Conservation (phyloP, 1,139 yeast genomes). For the Scheffersomyces parashehatae region DNA sequence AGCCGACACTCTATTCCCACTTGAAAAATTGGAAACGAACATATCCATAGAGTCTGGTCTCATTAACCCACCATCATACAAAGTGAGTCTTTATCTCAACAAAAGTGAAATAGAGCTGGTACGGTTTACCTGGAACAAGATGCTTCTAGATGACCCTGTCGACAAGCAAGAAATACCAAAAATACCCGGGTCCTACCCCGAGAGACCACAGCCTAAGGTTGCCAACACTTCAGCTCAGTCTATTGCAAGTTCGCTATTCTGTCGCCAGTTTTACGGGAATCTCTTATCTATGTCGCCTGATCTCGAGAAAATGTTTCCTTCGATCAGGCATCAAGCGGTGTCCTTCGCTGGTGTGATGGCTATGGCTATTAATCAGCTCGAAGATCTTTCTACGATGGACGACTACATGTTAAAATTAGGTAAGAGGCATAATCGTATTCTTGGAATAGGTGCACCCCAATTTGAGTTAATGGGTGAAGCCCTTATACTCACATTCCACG, state of each 20-base stretch:
- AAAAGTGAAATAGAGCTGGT: constrained; percentile 40
- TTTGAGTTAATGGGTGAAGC: constrained; percentile 83
- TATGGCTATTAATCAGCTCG: constrained; percentile 54
- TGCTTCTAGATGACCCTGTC: constrained; percentile 41
- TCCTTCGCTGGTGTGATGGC: constrained; percentile 80
- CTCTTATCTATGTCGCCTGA: constrained; percentile 53
- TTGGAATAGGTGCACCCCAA: constrained; percentile 72
- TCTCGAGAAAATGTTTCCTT: constrained; percentile 60
- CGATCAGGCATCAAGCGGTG: constrained; percentile 69
- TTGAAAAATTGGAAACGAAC: constrained; percentile 47
- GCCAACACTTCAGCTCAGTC: constrained; percentile 22
- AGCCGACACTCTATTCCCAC: constrained; percentile 24
- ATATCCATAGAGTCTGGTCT: constrained; percentile 42
- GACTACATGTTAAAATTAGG: constrained; percentile 66
- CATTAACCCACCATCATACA: constrained; percentile 25
- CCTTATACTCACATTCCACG: constrained; percentile 69
- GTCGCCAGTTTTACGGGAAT: constrained; percentile 64
- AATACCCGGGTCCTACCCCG: constrained; percentile 33
- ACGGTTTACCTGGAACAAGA: constrained; percentile 46
- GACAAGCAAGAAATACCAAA: constrained; percentile 14
- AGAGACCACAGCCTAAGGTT: constrained; percentile 12
- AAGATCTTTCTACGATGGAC: constrained; percentile 46
- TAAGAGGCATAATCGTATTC: constrained; percentile 71
- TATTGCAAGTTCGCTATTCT: constrained; percentile 52
- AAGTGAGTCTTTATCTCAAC: constrained; percentile 29